A percentile compares a stretch with the other conserved stretches of the same genome.
Conservation (phyloP, 2,329 filamentous ascomycete genomes). For the Beauveria brongniartii region DNA sequence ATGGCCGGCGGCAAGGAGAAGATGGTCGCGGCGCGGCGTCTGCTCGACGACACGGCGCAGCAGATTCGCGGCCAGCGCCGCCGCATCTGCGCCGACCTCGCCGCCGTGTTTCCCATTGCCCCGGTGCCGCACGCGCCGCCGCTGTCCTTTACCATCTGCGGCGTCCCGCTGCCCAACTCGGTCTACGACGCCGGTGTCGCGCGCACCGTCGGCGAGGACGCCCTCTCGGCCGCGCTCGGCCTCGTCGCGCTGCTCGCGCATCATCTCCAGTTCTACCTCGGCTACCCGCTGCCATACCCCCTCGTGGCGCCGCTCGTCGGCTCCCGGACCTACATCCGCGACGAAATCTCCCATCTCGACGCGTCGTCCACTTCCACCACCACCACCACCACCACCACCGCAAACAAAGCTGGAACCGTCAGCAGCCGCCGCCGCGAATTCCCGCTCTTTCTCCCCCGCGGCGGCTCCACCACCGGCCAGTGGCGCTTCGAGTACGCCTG, state of each 20-base stretch:
- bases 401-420: background rate
- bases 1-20: conserved; percentile 54
- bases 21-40: conserved; percentile 45
- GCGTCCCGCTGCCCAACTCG: conserved; percentile 71
- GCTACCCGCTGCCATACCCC: conserved; percentile 66
- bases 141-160: conserved; percentile 77
- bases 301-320: conserved; percentile 63
- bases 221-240: conserved; percentile 72
- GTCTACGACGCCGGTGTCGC: conserved; percentile 50
- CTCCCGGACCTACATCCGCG: conserved; percentile 67
- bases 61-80: conserved; percentile 78
- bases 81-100: conserved; percentile 77
- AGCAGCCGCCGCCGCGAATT: conserved; percentile 52
- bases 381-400: too few relatives aligned
- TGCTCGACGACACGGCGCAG: conserved; percentile 50
- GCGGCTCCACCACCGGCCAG: conserved; percentile 57
- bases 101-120: conserved; percentile 71
- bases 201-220: conserved; percentile 52
- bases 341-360: conserved; percentile 57
- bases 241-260: conserved; percentile 68
- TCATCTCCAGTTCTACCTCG: conserved; percentile 74
- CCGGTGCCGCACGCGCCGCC: conserved; percentile 49
- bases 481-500: conserved; percentile 95
- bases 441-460: conserved; percentile 62
- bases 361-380: too few relatives aligned